Evolutionary conservation across 805 yeast species (phyloP).

Genomic region (Sugiyamaella lignohabitans): DNA sequence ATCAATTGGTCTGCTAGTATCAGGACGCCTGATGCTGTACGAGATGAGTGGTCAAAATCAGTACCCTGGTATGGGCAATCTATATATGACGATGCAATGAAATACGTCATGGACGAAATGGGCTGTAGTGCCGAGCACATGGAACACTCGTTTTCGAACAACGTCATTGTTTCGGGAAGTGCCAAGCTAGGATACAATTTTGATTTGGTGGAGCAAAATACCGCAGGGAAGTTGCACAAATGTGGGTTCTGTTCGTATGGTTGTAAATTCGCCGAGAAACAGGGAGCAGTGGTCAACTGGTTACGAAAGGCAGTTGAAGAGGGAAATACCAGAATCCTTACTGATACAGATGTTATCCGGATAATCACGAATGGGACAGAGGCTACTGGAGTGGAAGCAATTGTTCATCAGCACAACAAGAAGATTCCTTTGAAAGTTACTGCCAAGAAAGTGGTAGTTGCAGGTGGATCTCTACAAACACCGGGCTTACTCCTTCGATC

Average conservation of each 20-base stretch:
- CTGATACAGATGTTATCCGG: constrained; percentile 37
- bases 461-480: constrained; percentile 46
- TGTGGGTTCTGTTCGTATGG: constrained; percentile 47
- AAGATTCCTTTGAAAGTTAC: constrained; percentile 28
- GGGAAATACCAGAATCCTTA: constrained; percentile 41
- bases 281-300: constrained; percentile 47
- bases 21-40: constrained; percentile 43
- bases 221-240: constrained; percentile 36
- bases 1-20: constrained; percentile 53
- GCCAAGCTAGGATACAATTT: constrained; percentile 40
- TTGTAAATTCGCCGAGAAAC: constrained; percentile 45
- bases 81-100: constrained; percentile 40
- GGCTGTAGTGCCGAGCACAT: constrained; percentile 38
- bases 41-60: constrained; percentile 47
- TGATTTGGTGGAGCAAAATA: constrained; percentile 41
- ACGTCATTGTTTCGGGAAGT: constrained; percentile 40
- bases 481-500: constrained; percentile 44
- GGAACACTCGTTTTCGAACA: constrained; percentile 41
- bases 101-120: constrained; percentile 44
- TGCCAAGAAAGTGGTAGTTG: constrained; percentile 40
- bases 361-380: constrained; percentile 38
- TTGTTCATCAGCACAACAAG: constrained; percentile 22
- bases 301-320: constrained; percentile 40
- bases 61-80: constrained; percentile 42
- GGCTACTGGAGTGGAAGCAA: constrained; percentile 41